Evolutionary conservation across 306 rosid genomes (phyloP).

Genomic region (Elaeagnus macrophylla): DNA sequence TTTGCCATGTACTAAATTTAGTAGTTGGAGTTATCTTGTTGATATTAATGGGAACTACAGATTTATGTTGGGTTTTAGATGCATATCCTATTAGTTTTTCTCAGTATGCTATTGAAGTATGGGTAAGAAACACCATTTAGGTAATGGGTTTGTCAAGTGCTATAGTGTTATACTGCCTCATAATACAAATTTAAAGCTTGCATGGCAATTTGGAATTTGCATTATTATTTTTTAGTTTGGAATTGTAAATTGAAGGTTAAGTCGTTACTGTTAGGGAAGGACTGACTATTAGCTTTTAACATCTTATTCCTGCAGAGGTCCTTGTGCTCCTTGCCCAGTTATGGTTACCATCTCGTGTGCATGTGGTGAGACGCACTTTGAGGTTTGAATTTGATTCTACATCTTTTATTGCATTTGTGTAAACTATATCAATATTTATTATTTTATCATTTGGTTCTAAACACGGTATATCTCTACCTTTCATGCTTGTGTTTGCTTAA

Average conservation of each 20-base stretch:
- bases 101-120: too few species aligned
- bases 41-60: not conserved
- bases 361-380: slow-evolving; percentile 85
- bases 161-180: not conserved
- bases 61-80: not conserved
- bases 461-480: slow-evolving; percentile 8
- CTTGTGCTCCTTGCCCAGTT: slow-evolving; percentile 96
- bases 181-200: not conserved
- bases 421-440: slow-evolving; percentile 7
- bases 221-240: not conserved
- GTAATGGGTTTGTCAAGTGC: too few species aligned
- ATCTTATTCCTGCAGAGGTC: slow-evolving; percentile 67
- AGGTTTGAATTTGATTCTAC: slow-evolving; percentile 45
- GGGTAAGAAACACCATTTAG: too few species aligned
- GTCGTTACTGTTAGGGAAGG: not conserved
- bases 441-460: slow-evolving; percentile 1
- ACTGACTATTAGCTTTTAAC: not conserved
- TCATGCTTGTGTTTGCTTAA: slow-evolving; percentile 16
- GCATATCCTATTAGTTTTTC: not conserved
- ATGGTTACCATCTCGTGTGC: slow-evolving; percentile 89
- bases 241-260: slow-evolving; percentile 3
- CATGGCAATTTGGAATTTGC: not conserved
- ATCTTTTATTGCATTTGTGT: slow-evolving; percentile 12
- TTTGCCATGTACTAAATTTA: not conserved
- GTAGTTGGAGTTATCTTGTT: not conserved